A percentile compares a stretch with the other conserved stretches of the same genome.
phyloP scores from a whole-genome alignment of 768 basidiomycete species.

The Galerina marginata region DNA sequence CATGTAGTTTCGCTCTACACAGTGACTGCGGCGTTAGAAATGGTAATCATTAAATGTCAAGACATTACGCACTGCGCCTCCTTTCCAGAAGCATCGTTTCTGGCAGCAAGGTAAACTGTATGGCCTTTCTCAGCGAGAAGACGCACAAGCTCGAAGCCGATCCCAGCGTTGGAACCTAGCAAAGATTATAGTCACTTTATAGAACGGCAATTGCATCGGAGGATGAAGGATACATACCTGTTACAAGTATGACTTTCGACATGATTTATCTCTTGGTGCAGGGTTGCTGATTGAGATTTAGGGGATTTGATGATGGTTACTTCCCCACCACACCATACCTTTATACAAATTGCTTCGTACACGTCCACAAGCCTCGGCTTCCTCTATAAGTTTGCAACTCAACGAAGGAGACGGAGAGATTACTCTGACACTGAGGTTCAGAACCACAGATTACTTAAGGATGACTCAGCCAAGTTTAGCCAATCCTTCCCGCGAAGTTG shows the following conservation, averaged over 20 bases:
- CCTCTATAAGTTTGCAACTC: too few species aligned
- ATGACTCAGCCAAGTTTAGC: too few species aligned
- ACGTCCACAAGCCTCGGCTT: too few species aligned
- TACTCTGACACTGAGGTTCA: too few species aligned
- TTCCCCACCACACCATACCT: background rate
- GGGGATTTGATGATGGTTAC: background rate
- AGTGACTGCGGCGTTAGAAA: background rate
- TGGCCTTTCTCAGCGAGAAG: conserved; percentile 48
- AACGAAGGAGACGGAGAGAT: background rate
- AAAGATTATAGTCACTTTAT: too few species aligned
- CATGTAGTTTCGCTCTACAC: conserved; percentile 35
- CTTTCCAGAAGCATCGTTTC: conserved; percentile 43
- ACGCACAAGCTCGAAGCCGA: conserved; percentile 50
- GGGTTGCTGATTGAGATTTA: background rate
- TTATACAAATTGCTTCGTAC: background rate
- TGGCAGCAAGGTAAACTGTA: conserved; percentile 48
- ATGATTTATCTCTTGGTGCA: conserved; percentile 14
- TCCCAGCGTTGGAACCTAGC: conserved; percentile 49
- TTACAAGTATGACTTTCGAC: conserved; percentile 46
- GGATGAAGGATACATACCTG: conserved; percentile 30
- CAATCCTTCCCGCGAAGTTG: background rate
- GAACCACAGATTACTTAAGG: too few species aligned
- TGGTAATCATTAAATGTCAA: background rate
- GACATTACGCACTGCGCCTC: conserved; percentile 42
- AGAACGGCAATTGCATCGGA: too few species aligned